Evolutionary conservation across 2,329 filamentous ascomycete genomes (phyloP), one percentile per base, ranked within the genome.

Genomic region (Blastomyces parvus): DNA sequence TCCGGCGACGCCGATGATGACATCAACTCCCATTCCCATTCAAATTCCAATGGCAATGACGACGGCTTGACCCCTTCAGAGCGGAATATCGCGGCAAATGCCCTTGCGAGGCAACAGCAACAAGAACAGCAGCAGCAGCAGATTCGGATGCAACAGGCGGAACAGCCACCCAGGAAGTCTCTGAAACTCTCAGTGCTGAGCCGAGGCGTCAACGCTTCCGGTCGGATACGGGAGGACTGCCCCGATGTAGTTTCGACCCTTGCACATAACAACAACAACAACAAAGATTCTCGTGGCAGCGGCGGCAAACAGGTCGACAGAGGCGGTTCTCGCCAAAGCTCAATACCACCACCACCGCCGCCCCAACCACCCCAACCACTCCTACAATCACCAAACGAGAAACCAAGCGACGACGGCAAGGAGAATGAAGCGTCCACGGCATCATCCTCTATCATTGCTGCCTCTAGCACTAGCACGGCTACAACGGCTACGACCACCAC

Each of bases 81-180:
- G 55, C 70, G 72, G 62, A 79, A 79, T 57, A 77, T 79, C 62
- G 71, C 71, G 11, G 76, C 75, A 14, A 63, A 63, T 48, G 57
- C 55, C 40, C 62, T 67, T 58, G n/a, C 36, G n/a, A 46, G 25
- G 7, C 38, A 27, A 14, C 60, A 44, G 5, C 25, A 36, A 38
- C 52, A 36, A 19, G 4, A 5, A 19, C 44, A 17, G 33, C 33
- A 36, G 7, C 44, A 17, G 33, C 33, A 36, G 7, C 33, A 36
- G 33, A 36, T 36, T 36, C 44, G 25, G 9, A 42, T 13, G 9
- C 46, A 30, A 14, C 19, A 56, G 30, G 2, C 13, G 22, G 19
- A 59, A 25, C 59, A 33, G 11, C 72, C 70, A 14, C 69, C 69
- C 22, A 66, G 73, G 9, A 78, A 78, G 67, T 73, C 74, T 0